Base-by-base conservation (phyloP, 78 protist genomes). In the Dictyostelium intermedium region DNA sequence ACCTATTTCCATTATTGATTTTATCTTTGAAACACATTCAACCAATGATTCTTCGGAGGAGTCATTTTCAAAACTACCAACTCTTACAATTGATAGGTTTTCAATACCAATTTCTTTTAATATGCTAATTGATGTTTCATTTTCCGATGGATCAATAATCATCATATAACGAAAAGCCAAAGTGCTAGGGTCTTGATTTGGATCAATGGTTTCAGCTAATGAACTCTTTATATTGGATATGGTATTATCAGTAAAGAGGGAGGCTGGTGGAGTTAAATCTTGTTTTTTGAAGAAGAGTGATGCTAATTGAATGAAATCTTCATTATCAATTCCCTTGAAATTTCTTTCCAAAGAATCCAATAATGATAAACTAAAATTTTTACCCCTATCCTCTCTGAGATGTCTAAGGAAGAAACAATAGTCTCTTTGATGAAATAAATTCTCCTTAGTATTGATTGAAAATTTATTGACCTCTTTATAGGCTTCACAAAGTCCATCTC, bases 261-360 rank as follows among this genome's bases (percentile, higher is more conserved):
- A 35, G 3, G 5, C 61, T 5, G 66, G 34, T 27, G 18, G 2
- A 20, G 1, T 30, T 11, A 61, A 27, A 20, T 45, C 25, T 45
- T 27, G 25, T 9, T 79, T 2, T 9, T 70, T n/a, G 47, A 66
- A 79, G 78, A 79, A 87, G 11, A 63, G 14, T 1, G 45, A 30
- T 18, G 92, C 84, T 1, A 87, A 3, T 27, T 39, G 14, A 5
- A 56, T 16, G 18, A 87, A 87, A 5, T 87, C 70, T 7, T 35
- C 1, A 34, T n/a, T 32, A 41, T 39, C 85, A 1, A 87, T 79
- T 7, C 93, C 93, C 27, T 20, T 45, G 16, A 79, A 87, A 14
- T 87, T 77, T 79, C 93, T 87, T 53, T 87, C 93, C 8, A 87
- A 63, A 30, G 93, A 77, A 7, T 79, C 32, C 16, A 87, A 66